phyloP scores from a whole-genome alignment of 345 rosid species.

The Aurinia saxatilis region DNA sequence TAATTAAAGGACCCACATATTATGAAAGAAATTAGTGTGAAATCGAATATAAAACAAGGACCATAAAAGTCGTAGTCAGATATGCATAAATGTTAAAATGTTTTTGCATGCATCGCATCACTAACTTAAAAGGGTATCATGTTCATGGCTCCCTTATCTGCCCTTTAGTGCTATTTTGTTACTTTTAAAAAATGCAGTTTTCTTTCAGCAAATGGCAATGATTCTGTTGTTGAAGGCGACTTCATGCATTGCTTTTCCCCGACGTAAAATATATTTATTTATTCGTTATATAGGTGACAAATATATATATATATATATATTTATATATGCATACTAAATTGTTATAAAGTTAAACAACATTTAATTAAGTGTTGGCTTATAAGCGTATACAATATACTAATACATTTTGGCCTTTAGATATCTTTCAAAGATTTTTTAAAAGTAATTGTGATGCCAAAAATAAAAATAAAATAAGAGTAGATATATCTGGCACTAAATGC shows the following conservation, averaged over 20 bases:
- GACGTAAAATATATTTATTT: constrained; percentile 50
- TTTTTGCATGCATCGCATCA: constrained; percentile 35
- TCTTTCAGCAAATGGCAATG: constrained; percentile 23
- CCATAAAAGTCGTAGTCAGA: constrained; percentile 27
- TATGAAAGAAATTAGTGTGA: not conserved
- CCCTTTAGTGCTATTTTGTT: constrained; percentile 22
- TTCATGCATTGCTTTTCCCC: constrained; percentile 91
- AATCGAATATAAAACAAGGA: constrained; percentile 9
- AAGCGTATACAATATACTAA: not conserved
- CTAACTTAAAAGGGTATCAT: constrained; percentile 22
- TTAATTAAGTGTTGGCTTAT: too few relatives aligned
- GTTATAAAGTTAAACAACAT: not conserved
- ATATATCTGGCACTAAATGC: too few relatives aligned
- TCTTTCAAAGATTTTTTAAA: not conserved
- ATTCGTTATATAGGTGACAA: not conserved
- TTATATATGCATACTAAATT: not conserved
- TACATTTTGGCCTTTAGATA: not conserved
- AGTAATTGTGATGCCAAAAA: too few relatives aligned
- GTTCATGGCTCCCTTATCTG: constrained; percentile 23
- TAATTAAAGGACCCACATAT: not conserved
- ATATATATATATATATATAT: too few relatives aligned
- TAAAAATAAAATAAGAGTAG: too few relatives aligned
- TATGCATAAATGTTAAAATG: constrained; percentile 11
- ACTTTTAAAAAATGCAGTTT: constrained; percentile 13
- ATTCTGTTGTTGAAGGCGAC: constrained; percentile 52